Conservation (phyloP, 257 asterid species). For the Solanum dulcamara region DNA sequence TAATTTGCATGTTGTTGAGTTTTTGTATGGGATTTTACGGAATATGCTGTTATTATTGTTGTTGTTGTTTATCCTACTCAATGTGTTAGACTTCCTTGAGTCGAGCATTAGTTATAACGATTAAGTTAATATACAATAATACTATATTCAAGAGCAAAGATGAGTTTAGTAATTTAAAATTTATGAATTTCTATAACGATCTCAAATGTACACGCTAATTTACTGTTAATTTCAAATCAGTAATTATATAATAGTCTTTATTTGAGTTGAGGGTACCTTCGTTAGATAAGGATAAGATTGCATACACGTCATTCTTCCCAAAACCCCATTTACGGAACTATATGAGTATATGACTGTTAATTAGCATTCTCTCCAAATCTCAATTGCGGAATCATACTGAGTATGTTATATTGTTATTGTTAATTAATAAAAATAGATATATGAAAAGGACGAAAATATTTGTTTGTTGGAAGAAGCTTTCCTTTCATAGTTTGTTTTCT, state of each 20-base stretch:
- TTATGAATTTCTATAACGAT: background rate
- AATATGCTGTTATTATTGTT: no score
- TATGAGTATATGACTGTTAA: no score
- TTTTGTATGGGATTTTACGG: background rate
- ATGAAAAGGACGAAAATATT: background rate
- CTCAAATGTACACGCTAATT: rapidly evolving
- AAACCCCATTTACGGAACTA: background rate
- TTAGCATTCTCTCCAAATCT: no score
- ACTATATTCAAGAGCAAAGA: rapidly evolving
- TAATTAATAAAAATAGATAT: background rate
- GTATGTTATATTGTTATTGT: no score
- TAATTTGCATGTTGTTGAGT: background rate
- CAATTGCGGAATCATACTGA: no score
- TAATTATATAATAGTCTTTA: background rate
- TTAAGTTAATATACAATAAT: background rate
- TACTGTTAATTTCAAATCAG: background rate
- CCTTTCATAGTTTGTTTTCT: background rate
- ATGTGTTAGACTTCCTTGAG: rapidly evolving
- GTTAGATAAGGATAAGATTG: background rate
- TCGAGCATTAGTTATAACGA: background rate
- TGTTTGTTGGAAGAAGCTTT: background rate
- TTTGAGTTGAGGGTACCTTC: background rate
- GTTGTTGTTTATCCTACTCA: background rate
- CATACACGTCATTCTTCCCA: rapidly evolving
- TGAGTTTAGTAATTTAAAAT: background rate